A percentile compares a stretch with the other conserved stretches of the same genome.
These are phyloP conservation scores for Saturnispora dispora DNA, from an alignment of 805 yeast genomes.

Conservation along the genomic window DNA sequence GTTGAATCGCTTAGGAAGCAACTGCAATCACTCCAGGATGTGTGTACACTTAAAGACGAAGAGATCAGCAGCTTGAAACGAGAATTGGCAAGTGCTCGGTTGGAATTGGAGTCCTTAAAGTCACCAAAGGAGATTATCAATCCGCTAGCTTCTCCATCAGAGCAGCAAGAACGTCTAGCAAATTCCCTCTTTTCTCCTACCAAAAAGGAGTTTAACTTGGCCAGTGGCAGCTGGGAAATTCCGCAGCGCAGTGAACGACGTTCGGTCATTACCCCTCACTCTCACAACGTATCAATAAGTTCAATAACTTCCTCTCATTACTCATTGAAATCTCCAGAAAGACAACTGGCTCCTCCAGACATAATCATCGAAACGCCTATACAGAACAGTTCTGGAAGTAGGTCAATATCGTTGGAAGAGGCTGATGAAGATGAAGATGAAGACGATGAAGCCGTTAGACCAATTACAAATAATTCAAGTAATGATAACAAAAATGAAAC, in stretches of 20 bases:
- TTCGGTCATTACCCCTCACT: slow-evolving; percentile 3
- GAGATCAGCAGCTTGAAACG: not conserved
- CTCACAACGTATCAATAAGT: not conserved
- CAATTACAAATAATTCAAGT: not conserved
- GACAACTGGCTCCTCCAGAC: not conserved
- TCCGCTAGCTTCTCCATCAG: slow-evolving; percentile 20
- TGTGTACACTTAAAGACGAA: not conserved
- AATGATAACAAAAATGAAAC: not conserved
- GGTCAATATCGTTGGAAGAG: not conserved
- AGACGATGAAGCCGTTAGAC: not conserved
- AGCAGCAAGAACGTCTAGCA: slow-evolving; percentile 15
- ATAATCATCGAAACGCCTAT: not conserved
- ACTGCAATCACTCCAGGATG: not conserved
- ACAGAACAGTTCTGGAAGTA: not conserved
- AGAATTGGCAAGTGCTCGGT: not conserved
- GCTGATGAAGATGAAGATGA: not conserved
- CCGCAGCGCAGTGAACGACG: slow-evolving; percentile 24
- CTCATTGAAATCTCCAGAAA: not conserved
- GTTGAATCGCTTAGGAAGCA: not conserved
- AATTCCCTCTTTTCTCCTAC: slow-evolving; percentile 10
- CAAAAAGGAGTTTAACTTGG: not conserved
- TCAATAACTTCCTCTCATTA: slow-evolving; percentile 12
- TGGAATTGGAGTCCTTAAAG: not conserved
- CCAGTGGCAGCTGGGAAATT: slow-evolving; percentile 12
- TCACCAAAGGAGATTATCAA: slow-evolving; percentile 7